These are phyloP conservation scores for Cordyceps cicadae DNA, from an alignment of 2,329 filamentous ascomycete species.

Conservation along the genomic window DNA sequence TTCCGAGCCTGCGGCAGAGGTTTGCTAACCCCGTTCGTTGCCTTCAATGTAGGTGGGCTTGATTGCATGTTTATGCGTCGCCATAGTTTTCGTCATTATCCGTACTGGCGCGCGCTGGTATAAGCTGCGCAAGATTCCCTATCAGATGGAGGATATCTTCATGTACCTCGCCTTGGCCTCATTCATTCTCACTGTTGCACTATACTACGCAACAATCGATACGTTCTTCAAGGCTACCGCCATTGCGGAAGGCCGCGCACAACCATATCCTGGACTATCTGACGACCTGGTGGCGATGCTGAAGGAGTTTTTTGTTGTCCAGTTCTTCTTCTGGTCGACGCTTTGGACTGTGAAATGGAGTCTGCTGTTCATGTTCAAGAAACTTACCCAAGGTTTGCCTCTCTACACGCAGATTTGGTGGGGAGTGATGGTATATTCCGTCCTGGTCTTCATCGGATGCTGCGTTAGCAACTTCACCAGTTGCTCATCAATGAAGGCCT, in stretches of 20 bases:
- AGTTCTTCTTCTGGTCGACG: slow-evolving; percentile 18
- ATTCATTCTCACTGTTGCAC: slow-evolving; percentile 14
- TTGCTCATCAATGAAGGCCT: slow-evolving; percentile 17
- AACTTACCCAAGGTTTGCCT: slow-evolving; percentile 13
- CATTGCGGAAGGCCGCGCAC: slow-evolving; percentile 3
- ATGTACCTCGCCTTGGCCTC: slow-evolving; percentile 14
- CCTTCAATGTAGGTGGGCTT: slow-evolving; percentile 1
- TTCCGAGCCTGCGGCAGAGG: no score
- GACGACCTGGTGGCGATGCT: slow-evolving; percentile 14
- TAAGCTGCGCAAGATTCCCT: slow-evolving; percentile 13
- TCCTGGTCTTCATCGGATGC: slow-evolving; percentile 16
- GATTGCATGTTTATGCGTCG: slow-evolving; percentile 14
- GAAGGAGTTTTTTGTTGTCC: slow-evolving; percentile 16
- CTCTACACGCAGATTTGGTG: slow-evolving; percentile 16
- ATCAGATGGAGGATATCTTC: slow-evolving; percentile 15
- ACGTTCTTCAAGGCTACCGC: slow-evolving; percentile 14
- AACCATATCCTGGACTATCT: slow-evolving; percentile 10
- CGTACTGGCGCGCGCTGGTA: slow-evolving; percentile 15
- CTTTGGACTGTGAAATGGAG: slow-evolving; percentile 19
- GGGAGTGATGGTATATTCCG: slow-evolving; percentile 14
- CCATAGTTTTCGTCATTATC: slow-evolving; percentile 12
- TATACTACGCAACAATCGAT: slow-evolving; percentile 15
- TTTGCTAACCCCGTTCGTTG: background rate
- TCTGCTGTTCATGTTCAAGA: slow-evolving; percentile 16
- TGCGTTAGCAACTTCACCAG: slow-evolving; percentile 18